Base-by-base conservation (phyloP, 768 basidiomycete genomes). In the Cystofilobasidium macerans region DNA sequence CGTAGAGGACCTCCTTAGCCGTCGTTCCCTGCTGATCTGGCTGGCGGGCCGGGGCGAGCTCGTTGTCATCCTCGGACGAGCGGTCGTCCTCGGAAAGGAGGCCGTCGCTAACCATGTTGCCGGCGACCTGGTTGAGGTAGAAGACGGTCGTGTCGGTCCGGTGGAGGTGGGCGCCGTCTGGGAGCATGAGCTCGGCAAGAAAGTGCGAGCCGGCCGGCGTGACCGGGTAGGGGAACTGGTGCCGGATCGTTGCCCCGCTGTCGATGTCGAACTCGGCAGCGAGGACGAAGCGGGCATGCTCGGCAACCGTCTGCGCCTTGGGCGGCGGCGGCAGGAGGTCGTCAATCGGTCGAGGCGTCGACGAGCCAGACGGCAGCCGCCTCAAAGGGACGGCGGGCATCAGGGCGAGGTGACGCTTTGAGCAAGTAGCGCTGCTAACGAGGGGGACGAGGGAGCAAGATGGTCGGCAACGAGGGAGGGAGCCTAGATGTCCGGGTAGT, bases 221-320 rank as follows among this genome's bases (percentile, higher is more conserved):
- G 22, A 45, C 47, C 16, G 91, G 89, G 72, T 88, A 88, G 13
- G 95, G 95, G 73, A 94, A 97, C 77, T 98, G 91, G 76, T 95
- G 93, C 47, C 89, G 87, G 69, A 99, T 80, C 70, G 90, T 87
- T 3, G 93, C 88, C 38, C 95, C 95, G 65, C 87, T 84, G 73
- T 90, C 86, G 70, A 99, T 97, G 79, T 99, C 89, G 78, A 99
- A 99, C 76, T 98, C 95, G n/a, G 95, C 95, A 61, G 98, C 83
- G 57, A 99, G 81, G 67, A 95, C 87, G 78, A 93, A 97, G 24
- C 91, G 89, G 53, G 77, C 78, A 43, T 76, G 73, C 48, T 75
- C 75, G 42, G 74, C 22, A 16, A 60, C 24, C 16, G 58, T 60
- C 40, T 57, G 53, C 6, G 36, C 28, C 24, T 36, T 3, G 24